Evolutionary conservation across 2,329 filamentous ascomycete species (phyloP), one percentile per base, ranked within the genome.

Genomic region (Phyllosticta citribraziliensis): DNA sequence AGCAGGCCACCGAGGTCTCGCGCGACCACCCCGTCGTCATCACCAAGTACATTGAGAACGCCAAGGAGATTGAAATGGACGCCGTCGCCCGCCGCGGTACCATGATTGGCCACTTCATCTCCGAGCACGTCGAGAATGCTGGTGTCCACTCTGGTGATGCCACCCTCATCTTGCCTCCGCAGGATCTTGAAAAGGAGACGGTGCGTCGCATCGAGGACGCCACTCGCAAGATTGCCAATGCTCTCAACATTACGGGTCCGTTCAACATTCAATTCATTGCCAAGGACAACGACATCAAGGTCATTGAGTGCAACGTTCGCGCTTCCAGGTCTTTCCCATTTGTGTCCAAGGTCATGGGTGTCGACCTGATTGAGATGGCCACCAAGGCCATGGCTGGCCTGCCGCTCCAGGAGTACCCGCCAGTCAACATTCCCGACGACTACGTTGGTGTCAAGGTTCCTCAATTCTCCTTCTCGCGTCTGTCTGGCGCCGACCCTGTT

Each of bases 231-330:
- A 97, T 99, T 68, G 94, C 88, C 66, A 87, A 88, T 64, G 93
- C 94, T 17, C 83, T 97, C 63, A 97, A 97, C 73, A 88, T 99
- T 61, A 97, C 94, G 51, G 94, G 94, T 56, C 94, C 94, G 22
- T 97, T 88, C 83, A 99, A 99, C 78, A 99, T 99, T 65, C 94
- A 99, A 74, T 97, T 99, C 79, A 99, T 99, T 70, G 94, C 94
- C 69, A 97, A 97, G 80, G 92, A 97, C 74, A 97, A 97, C 73
- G 93, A 97, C 67, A 97, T 99, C 81, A 97, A 97, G 81, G 94
- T 99, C 66, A 99, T 99, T 66, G 94, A 99, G 78, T 97, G 94
- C 78, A 99, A 99, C 70, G 94, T 97, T 63, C 88, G 94, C 65
- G 94, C 94, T 17, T 97, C 94, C 54, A 85, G 94, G 66, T 97